phyloP scores from a whole-genome alignment of 2,329 filamentous ascomycete species.

The Hypoxylon sp. region DNA sequence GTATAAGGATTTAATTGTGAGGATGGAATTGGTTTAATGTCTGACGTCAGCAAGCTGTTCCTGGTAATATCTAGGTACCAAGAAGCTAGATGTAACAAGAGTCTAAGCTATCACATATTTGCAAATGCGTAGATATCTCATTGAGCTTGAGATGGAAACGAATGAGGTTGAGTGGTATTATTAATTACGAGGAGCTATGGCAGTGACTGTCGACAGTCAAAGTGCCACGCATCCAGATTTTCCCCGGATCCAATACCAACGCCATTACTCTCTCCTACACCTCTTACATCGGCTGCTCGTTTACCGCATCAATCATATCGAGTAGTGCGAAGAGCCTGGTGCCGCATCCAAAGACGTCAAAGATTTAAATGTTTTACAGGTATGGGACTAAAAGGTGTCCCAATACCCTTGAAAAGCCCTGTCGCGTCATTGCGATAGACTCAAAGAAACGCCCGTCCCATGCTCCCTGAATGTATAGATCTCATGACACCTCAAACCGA shows the following conservation, averaged over 20 bases:
- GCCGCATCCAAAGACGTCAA: conserved; percentile 29
- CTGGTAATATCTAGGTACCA: not conserved
- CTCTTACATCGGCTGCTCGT: conserved; percentile 32
- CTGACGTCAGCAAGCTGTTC: not conserved
- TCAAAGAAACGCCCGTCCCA: conserved; percentile 43
- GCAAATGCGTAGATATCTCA: not conserved
- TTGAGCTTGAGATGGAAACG: conserved; percentile 16
- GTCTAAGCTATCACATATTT: not conserved
- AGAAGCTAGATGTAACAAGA: not conserved
- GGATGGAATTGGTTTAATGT: not conserved
- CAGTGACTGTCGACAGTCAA: conserved; percentile 29
- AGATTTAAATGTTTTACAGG: conserved; percentile 28
- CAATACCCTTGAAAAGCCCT: conserved; percentile 17
- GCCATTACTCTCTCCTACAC: conserved; percentile 30
- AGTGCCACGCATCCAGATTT: conserved; percentile 37
- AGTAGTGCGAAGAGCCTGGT: conserved; percentile 30
- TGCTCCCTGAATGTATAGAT: conserved; percentile 36
- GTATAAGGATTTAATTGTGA: not conserved
- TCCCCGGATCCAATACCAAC: conserved; percentile 45
- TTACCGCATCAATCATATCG: conserved; percentile 38
- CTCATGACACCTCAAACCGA: conserved; percentile 36
- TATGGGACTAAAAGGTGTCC: conserved; percentile 17
- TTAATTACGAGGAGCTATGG: conserved; percentile 42
- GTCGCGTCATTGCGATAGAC: conserved; percentile 30
- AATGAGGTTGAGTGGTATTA: conserved; percentile 48